phyloP scores from a whole-genome alignment of 257 asterid genomes.

The Voacanga thouarsii region DNA sequence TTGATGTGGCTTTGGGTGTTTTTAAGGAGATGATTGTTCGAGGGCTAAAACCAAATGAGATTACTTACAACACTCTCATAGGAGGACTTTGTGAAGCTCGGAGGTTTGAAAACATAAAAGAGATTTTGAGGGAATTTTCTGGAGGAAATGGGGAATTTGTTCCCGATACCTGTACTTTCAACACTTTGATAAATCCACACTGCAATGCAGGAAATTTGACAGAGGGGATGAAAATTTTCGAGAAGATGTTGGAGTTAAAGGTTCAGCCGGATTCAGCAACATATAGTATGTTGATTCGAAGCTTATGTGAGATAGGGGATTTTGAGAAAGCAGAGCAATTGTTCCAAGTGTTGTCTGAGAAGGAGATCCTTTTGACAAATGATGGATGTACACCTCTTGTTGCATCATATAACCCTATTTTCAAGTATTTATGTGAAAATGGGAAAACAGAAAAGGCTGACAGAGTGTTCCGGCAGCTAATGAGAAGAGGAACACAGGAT shows the following conservation, averaged over 20 bases:
- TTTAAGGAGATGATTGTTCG: slow-evolving; percentile 48
- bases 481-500: slow-evolving; percentile 72
- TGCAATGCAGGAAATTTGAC: slow-evolving; percentile 47
- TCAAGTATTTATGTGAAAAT: slow-evolving; percentile 51
- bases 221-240: slow-evolving; percentile 50
- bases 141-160: slow-evolving; percentile 41
- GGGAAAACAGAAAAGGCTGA: slow-evolving; percentile 72
- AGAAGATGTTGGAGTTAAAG: slow-evolving; percentile 59
- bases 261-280: slow-evolving; percentile 67
- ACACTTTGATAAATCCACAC: slow-evolving; percentile 62
- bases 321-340: slow-evolving; percentile 58
- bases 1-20: slow-evolving; percentile 51
- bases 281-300: slow-evolving; percentile 54
- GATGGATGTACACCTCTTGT: slow-evolving; percentile 52
- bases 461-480: slow-evolving; percentile 63
- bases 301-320: slow-evolving; percentile 41
- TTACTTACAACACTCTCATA: slow-evolving; percentile 65
- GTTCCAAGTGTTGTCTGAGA: slow-evolving; percentile 49
- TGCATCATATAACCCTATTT: slow-evolving; percentile 72
- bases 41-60: slow-evolving; percentile 54
- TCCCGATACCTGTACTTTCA: slow-evolving; percentile 75
- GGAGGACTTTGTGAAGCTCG: slow-evolving; percentile 69
- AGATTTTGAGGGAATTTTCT: slow-evolving; percentile 36
- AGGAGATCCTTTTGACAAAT: slow-evolving; percentile 46
- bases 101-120: slow-evolving; percentile 50